phyloP scores from a whole-genome alignment of 2,329 filamentous ascomycete species.

The Aspergillus tanneri region DNA sequence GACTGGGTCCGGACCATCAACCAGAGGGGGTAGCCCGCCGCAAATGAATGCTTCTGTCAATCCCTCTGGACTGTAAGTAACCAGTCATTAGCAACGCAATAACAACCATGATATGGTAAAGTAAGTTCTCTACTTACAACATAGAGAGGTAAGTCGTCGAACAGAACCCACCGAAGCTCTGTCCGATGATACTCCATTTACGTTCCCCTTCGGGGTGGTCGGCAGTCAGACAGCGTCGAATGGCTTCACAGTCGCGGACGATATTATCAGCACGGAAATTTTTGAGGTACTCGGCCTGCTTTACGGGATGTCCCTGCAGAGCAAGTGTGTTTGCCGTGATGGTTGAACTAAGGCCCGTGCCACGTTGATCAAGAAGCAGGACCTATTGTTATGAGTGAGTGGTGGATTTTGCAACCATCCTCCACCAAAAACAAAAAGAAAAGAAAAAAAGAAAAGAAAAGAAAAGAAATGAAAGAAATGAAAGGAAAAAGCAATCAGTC shows the following conservation, averaged over 20 bases:
- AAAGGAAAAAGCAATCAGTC: too few relatives aligned
- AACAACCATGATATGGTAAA: too few relatives aligned
- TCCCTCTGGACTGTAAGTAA: constrained; percentile 59
- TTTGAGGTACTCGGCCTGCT: constrained; percentile 78
- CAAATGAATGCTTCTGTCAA: constrained; percentile 80
- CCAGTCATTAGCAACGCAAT: not conserved
- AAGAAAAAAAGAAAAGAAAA: not conserved
- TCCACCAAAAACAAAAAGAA: too few relatives aligned
- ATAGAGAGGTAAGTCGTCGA: constrained; percentile 79
- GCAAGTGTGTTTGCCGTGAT: constrained; percentile 72
- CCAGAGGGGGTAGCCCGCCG: constrained; percentile 78
- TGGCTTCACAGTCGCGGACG: constrained; percentile 83
- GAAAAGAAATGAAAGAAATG: not conserved
- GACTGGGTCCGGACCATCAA: constrained; percentile 68
- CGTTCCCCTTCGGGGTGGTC: constrained; percentile 67
- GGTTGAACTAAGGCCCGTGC: constrained; percentile 80
- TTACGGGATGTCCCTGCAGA: constrained; percentile 60
- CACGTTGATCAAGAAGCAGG: constrained; percentile 85
- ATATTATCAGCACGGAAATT: constrained; percentile 87
- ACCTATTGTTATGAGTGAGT: constrained; percentile 35
- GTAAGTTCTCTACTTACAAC: constrained; percentile 44
- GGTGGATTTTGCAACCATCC: too few relatives aligned
- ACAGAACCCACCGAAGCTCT: constrained; percentile 91
- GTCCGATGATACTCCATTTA: constrained; percentile 83
- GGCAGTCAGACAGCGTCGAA: constrained; percentile 70